These are phyloP conservation scores for Nakazawaea holstii DNA, from an alignment of 805 yeast genomes.

Conservation along the genomic window DNA sequence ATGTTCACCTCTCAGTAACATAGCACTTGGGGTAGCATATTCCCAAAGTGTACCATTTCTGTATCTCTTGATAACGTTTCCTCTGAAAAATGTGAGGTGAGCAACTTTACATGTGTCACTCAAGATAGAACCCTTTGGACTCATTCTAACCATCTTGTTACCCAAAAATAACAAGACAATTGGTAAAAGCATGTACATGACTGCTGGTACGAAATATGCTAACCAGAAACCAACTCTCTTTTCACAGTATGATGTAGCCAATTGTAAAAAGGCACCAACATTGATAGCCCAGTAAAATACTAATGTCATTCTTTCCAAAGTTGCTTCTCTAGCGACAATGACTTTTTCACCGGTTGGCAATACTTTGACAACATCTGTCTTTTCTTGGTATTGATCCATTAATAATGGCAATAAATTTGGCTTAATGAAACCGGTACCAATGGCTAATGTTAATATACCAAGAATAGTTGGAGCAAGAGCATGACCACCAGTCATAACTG, in stretches of 20 bases:
- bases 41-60: constrained; percentile 40
- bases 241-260: constrained; percentile 47
- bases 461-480: constrained; percentile 37
- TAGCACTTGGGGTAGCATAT: constrained; percentile 39
- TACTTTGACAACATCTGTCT: constrained; percentile 52
- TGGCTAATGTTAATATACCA: constrained; percentile 32
- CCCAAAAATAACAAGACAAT: constrained; percentile 34
- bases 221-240: constrained; percentile 50
- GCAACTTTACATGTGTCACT: constrained; percentile 36
- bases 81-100: constrained; percentile 33
- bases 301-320: constrained; percentile 33
- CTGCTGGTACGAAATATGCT: constrained; percentile 49
- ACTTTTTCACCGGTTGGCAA: constrained; percentile 61
- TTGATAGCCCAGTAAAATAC: constrained; percentile 52
- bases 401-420: constrained; percentile 46
- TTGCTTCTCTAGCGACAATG: constrained; percentile 42
- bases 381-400: constrained; percentile 59
- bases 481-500: constrained; percentile 32
- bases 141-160: constrained; percentile 26
- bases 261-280: constrained; percentile 47
- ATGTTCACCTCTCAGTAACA: constrained; percentile 36
- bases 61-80: constrained; percentile 36
- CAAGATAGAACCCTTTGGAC: constrained; percentile 42
- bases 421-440: constrained; percentile 50
- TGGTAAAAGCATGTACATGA: constrained; percentile 49